Evolutionary conservation across 2,329 filamentous ascomycete species (phyloP).

Genomic region (Zymoseptoria tritici): DNA sequence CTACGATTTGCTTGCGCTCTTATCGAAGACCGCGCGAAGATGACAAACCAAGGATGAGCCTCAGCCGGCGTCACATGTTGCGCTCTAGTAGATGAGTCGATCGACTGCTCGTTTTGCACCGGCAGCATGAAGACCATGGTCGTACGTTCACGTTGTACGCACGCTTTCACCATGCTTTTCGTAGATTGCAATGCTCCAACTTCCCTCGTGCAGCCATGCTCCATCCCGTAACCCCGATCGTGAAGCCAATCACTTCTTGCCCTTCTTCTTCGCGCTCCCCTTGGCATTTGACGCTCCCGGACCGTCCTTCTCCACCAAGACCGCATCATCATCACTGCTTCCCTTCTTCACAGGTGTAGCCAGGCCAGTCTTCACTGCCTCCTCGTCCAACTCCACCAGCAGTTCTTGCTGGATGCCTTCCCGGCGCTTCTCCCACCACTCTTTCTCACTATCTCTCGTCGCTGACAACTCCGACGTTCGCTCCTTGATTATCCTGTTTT

Average conservation of each 20-base stretch:
- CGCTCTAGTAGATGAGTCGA: too few relatives aligned
- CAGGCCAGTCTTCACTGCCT: slow-evolving; percentile 8
- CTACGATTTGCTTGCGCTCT: too few relatives aligned
- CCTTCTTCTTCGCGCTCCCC: slow-evolving; percentile 49
- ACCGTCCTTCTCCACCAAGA: slow-evolving; percentile 68
- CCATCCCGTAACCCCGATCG: neutral
- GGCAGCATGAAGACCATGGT: neutral
- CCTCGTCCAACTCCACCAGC: slow-evolving; percentile 72
- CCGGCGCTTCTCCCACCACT: slow-evolving; percentile 87
- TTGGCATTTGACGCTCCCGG: slow-evolving; percentile 39
- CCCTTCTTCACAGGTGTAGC: slow-evolving; percentile 23
- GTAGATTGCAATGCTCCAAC: neutral
- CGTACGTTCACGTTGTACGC: neutral
- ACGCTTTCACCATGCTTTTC: neutral
- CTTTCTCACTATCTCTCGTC: slow-evolving; percentile 65
- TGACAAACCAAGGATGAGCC: too few relatives aligned
- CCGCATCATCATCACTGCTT: slow-evolving; percentile 62
- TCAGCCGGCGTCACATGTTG: too few relatives aligned
- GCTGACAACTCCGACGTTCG: slow-evolving; percentile 67
- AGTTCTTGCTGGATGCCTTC: slow-evolving; percentile 66
- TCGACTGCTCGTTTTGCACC: too few relatives aligned
- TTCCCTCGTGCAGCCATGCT: neutral
- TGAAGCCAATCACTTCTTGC: slow-evolving; percentile 42
- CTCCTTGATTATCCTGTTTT: slow-evolving; percentile 70
- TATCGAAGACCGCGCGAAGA: too few relatives aligned